Percentiles rank a stretch among this genome's conserved stretches.
Evolutionary conservation across 2,329 filamentous ascomycete genomes (phyloP).

Genomic region (Aspergillus pseudoglaucus): DNA sequence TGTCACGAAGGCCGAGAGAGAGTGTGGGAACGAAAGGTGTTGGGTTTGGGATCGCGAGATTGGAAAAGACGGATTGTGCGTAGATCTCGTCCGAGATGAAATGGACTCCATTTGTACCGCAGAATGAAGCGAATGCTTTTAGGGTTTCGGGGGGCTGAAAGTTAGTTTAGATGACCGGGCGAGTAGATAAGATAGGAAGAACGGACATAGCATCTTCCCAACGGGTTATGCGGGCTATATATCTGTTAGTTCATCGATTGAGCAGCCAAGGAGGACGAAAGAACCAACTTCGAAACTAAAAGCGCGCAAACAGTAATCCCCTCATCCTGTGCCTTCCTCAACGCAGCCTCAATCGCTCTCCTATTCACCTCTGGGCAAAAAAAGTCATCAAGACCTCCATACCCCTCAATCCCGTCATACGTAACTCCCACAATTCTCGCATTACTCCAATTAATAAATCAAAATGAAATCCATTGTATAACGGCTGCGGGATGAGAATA

Average conservation of each 20-base stretch:
- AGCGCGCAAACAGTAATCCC: constrained; percentile 1
- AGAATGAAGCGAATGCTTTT: too few species aligned
- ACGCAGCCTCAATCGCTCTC: constrained; percentile 1
- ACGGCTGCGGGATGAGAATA: constrained; percentile 22
- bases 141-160: constrained; percentile 3
- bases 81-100: not conserved
- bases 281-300: not conserved
- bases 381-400: not conserved
- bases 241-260: too few species aligned
- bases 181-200: too few species aligned
- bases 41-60: not conserved
- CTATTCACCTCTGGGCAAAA: constrained; percentile 1
- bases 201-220: constrained; percentile 25
- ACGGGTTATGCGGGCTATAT: constrained; percentile 31
- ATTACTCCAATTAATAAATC: constrained; percentile 12
- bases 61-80: constrained; percentile 2
- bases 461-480: constrained; percentile 22
- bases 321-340: not conserved
- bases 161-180: too few species aligned
- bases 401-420: constrained; percentile 6
- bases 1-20: not conserved
- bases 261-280: too few species aligned
- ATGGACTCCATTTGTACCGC: too few species aligned
- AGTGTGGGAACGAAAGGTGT: constrained; percentile 1
- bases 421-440: constrained; percentile 3